phyloP scores from a whole-genome alignment of 495 filamentous ascomycete species.

The Penicillium verhagenii region DNA sequence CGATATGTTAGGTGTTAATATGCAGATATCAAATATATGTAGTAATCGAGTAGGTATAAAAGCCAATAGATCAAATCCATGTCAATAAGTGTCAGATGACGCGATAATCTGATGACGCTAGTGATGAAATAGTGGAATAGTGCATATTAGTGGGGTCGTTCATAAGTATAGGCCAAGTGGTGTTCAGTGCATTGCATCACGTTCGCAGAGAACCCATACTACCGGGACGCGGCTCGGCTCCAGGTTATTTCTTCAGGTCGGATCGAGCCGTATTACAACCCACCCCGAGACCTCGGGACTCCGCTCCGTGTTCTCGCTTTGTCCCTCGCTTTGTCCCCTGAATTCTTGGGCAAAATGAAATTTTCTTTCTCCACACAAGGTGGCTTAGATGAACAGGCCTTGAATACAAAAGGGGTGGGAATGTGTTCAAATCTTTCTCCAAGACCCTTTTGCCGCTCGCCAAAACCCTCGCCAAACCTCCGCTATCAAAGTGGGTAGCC shows the following conservation, averaged over 20 bases:
- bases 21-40: too few species aligned
- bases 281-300: neutral
- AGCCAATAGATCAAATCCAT: too few species aligned
- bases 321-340: neutral
- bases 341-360: neutral
- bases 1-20: too few species aligned
- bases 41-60: too few species aligned
- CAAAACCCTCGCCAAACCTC: neutral
- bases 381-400: conserved; percentile 1
- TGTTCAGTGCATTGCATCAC: neutral
- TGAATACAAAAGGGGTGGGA: neutral
- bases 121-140: neutral
- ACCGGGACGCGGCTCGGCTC: neutral
- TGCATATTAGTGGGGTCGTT: neutral
- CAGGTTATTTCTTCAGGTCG: conserved; percentile 18
- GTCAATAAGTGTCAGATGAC: too few species aligned
- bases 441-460: neutral
- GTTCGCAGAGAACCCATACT: neutral
- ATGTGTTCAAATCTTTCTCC: neutral
- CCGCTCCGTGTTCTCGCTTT: too few species aligned
- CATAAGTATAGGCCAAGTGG: neutral
- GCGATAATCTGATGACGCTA: too few species aligned
- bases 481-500: conserved; percentile 1
- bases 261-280: conserved; percentile 9
- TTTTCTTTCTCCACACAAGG: neutral